Percentiles rank a stretch among this genome's conserved stretches.
Evolutionary conservation across 345 rosid species (phyloP).

Genomic region (Murraya paniculata): DNA sequence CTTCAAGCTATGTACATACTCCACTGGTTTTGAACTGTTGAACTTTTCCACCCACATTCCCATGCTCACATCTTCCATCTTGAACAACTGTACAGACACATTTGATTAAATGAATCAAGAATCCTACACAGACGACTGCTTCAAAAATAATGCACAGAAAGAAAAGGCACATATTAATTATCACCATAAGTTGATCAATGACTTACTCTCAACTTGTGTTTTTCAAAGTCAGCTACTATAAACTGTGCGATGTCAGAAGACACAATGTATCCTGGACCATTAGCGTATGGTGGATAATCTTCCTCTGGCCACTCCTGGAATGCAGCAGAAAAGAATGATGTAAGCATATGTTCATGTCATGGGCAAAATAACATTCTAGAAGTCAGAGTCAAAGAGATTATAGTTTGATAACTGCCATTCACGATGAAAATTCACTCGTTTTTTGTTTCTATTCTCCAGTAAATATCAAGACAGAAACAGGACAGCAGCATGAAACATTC

Average conservation of each 20-base stretch:
- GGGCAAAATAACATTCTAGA: neutral
- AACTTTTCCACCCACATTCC: constrained; percentile 99
- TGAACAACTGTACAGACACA: constrained; percentile 60
- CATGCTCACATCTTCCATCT: constrained; percentile 99
- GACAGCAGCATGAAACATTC: neutral
- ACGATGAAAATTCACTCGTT: neutral
- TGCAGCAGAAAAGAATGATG: constrained; percentile 5
- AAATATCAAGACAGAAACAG: neutral
- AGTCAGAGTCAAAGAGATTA: neutral
- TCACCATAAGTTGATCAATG: neutral
- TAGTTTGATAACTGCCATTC: neutral
- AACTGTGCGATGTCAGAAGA: constrained; percentile 78
- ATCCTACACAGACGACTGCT: neutral
- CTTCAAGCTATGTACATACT: constrained; percentile 73
- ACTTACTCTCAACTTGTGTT: constrained; percentile 69
- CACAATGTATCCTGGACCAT: constrained; percentile 88
- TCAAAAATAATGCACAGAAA: neutral
- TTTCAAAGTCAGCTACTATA: constrained; percentile 80
- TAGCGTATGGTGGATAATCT: constrained; percentile 94
- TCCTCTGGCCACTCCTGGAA: constrained; percentile 96
- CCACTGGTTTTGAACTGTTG: constrained; percentile 68
- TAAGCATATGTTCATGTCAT: neutral
- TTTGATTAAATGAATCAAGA: neutral
- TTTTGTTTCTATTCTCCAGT: neutral
- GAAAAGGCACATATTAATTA: neutral